Evolutionary conservation across 805 yeast genomes (phyloP).

Genomic region (Kuraishia piskuri): DNA sequence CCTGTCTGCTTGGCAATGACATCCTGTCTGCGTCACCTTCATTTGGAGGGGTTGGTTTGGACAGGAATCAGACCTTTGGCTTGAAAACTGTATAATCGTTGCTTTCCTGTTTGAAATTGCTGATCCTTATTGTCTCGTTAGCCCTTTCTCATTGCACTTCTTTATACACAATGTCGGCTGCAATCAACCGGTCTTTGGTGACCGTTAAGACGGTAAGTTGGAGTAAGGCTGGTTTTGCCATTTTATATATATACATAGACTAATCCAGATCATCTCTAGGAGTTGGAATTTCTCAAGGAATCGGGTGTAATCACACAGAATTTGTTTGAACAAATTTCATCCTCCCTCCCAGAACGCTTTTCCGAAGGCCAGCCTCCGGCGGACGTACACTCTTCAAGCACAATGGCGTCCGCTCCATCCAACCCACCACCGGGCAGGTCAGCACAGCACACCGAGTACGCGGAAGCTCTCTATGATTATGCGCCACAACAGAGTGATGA

Average conservation of each 20-base stretch:
- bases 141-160: neutral
- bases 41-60: too few relatives aligned
- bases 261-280: constrained; percentile 23
- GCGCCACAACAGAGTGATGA: constrained; percentile 72
- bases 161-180: constrained; percentile 30
- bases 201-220: constrained; percentile 46
- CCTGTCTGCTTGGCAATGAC: neutral
- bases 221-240: neutral
- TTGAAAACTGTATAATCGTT: too few relatives aligned
- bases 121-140: neutral
- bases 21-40: neutral
- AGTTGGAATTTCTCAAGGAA: constrained; percentile 71
- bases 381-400: neutral
- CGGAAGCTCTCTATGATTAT: constrained; percentile 70
- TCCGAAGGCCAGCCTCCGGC: constrained; percentile 30
- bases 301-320: constrained; percentile 60
- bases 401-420: neutral
- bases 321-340: constrained; percentile 40
- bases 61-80: too few relatives aligned
- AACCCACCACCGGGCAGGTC: neutral
- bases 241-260: neutral
- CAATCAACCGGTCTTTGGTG: constrained; percentile 70
- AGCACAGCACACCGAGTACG: constrained; percentile 24
- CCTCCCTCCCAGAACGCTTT: constrained; percentile 50
- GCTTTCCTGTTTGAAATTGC: too few relatives aligned